Evolutionary conservation across 805 yeast genomes (phyloP).

Genomic region (Blastobotrys muscicola): DNA sequence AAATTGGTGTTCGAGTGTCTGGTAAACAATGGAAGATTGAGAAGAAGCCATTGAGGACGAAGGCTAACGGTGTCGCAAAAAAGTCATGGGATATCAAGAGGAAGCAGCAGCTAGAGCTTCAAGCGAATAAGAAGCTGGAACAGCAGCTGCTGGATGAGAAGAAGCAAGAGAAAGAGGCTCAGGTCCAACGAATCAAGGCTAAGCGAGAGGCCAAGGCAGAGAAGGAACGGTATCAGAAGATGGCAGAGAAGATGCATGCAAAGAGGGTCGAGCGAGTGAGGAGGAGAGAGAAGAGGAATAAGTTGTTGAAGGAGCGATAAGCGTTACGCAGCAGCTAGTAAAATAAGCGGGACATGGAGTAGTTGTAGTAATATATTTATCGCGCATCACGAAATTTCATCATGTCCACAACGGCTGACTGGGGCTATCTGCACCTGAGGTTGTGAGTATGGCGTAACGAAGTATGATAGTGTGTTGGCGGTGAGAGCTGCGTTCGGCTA

Average conservation of each 20-base stretch:
- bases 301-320: slow-evolving; percentile 80
- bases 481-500: too few species aligned
- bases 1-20: slow-evolving; percentile 20
- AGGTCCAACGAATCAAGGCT: slow-evolving; percentile 39
- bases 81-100: slow-evolving; percentile 57
- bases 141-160: slow-evolving; percentile 73
- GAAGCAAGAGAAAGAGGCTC: slow-evolving; percentile 44
- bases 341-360: neutral
- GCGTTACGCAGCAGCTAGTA: neutral
- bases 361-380: neutral
- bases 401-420: slow-evolving; percentile 16
- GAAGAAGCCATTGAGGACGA: slow-evolving; percentile 26
- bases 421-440: slow-evolving; percentile 24
- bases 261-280: slow-evolving; percentile 86
- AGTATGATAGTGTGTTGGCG: too few species aligned
- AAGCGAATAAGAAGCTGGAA: slow-evolving; percentile 58
- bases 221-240: slow-evolving; percentile 71
- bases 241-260: slow-evolving; percentile 83
- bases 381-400: neutral
- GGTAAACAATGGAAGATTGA: slow-evolving; percentile 31
- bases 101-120: slow-evolving; percentile 54
- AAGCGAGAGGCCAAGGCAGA: slow-evolving; percentile 78
- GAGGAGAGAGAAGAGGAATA: slow-evolving; percentile 90
- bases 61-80: slow-evolving; percentile 39
- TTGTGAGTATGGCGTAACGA: slow-evolving; percentile 18